phyloP scores from a whole-genome alignment of 257 asterid species.

The Fraxinus cuspidata region DNA sequence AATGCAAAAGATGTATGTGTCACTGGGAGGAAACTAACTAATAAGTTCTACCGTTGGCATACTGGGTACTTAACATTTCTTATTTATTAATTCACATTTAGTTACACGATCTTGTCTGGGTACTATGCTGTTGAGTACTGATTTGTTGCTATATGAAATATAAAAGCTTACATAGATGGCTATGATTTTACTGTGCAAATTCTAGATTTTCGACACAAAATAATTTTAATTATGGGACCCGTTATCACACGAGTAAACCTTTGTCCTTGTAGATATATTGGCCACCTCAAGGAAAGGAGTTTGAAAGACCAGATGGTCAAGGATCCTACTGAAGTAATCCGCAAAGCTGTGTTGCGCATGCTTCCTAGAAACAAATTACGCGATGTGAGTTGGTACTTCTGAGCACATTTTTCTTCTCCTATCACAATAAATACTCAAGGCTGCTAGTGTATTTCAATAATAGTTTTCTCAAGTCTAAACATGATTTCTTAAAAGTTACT shows the following conservation, averaged over 20 bases:
- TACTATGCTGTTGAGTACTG: slow-evolving; percentile 10
- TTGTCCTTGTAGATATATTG: slow-evolving; percentile 57
- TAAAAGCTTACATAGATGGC: neutral
- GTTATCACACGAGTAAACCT: slow-evolving; percentile 10
- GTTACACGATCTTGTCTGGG: slow-evolving; percentile 4
- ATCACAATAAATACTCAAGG: neutral
- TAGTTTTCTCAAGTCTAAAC: neutral
- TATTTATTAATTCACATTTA: neutral
- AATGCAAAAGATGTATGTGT: slow-evolving; percentile 87
- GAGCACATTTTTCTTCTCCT: slow-evolving; percentile 7
- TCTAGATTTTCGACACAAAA: neutral
- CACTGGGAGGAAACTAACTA: slow-evolving; percentile 93
- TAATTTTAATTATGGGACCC: neutral
- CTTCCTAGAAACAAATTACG: slow-evolving; percentile 93
- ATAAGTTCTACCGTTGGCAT: slow-evolving; percentile 91
- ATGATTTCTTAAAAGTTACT: neutral
- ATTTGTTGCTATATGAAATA: neutral
- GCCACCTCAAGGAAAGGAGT: slow-evolving; percentile 93
- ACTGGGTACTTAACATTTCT: slow-evolving; percentile 62
- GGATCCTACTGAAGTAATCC: slow-evolving; percentile 98
- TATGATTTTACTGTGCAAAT: neutral
- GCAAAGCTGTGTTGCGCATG: slow-evolving; percentile 94
- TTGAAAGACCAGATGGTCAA: slow-evolving; percentile 96
- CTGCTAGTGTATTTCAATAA: slow-evolving; percentile 12
- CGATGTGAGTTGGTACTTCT: slow-evolving; percentile 62